Percentiles rank a stretch among this genome's conserved stretches.
Evolutionary conservation across 1,284 basidiomycete genomes (phyloP).

Genomic region (Leccinum subspadiceum): DNA sequence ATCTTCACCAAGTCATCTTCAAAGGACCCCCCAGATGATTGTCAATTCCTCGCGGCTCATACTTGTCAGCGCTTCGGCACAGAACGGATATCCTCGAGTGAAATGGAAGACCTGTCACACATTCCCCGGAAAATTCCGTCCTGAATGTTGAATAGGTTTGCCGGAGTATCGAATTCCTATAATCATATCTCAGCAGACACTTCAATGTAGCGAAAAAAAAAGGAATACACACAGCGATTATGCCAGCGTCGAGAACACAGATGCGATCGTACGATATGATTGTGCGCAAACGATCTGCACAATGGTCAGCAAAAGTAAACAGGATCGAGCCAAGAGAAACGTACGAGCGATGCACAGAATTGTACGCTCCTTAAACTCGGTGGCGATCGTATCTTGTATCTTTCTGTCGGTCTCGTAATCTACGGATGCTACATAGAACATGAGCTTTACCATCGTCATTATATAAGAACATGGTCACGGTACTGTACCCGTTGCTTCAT

Average conservation of each 20-base stretch:
- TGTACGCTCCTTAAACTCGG: conserved; percentile 78
- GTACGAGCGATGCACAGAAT: conserved; percentile 78
- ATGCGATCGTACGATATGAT: conserved; percentile 76
- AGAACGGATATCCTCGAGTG: conserved; percentile 57
- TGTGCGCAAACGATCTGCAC: conserved; percentile 66
- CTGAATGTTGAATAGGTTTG: conserved; percentile 52
- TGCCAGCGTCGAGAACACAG: conserved; percentile 72
- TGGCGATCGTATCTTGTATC: conserved; percentile 84
- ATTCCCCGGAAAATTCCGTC: conserved; percentile 71
- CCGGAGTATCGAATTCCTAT: conserved; percentile 71
- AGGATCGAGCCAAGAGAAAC: conserved; percentile 22
- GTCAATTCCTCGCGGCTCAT: conserved; percentile 11
- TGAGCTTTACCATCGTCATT: conserved; percentile 37
- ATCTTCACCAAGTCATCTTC: no score
- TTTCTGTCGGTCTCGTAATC: conserved; percentile 83
- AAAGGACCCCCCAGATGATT: background rate
- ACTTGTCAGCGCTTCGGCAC: conserved; percentile 5
- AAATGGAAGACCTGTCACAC: conserved; percentile 70
- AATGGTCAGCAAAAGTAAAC: background rate
- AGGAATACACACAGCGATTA: conserved; percentile 46
- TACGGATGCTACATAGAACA: conserved; percentile 52
- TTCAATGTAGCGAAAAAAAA: background rate
- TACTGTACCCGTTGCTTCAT: conserved; percentile 70
- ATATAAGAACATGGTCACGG: background rate
- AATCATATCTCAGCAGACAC: background rate